These are phyloP conservation scores for Coffea canephora DNA, from an alignment of 257 asterid species.

Conservation along the genomic window DNA sequence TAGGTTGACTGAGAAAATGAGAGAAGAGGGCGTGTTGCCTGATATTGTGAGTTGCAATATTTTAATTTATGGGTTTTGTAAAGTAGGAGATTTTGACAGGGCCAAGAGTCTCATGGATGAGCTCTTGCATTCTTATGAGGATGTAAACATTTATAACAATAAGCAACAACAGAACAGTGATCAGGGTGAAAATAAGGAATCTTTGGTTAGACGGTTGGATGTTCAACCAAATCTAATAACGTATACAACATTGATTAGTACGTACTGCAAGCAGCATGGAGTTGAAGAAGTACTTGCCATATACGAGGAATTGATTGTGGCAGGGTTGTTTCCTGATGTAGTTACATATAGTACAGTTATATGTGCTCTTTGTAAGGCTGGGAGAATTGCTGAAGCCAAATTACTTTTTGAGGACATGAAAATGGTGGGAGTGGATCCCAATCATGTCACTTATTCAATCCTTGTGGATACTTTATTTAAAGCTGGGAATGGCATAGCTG, in stretches of 20 bases:
- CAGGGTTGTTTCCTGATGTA: conserved; percentile 67
- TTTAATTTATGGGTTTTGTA: conserved; percentile 64
- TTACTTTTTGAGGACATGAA: conserved; percentile 55
- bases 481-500: conserved; percentile 46
- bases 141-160: not conserved
- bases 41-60: conserved; percentile 74
- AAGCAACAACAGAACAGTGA: conserved; percentile 9
- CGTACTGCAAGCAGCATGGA: conserved; percentile 36
- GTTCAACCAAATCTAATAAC: conserved; percentile 49
- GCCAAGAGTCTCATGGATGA: conserved; percentile 61
- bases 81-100: conserved; percentile 65
- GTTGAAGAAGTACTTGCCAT: conserved; percentile 55
- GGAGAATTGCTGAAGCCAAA: conserved; percentile 61
- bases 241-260: conserved; percentile 49
- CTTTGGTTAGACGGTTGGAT: conserved; percentile 25
- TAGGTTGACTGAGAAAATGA: conserved; percentile 54
- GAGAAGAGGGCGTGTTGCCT: conserved; percentile 45
- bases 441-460: conserved; percentile 66
- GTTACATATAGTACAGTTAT: conserved; percentile 60
- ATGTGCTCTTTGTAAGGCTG: conserved; percentile 55
- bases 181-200: conserved; percentile 21
- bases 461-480: conserved; percentile 58
- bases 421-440: conserved; percentile 58
- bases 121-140: conserved; percentile 30
- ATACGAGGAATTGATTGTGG: conserved; percentile 53